Conservation (phyloP, 495 filamentous ascomycete species). For the Hypoxylon trugodes region DNA sequence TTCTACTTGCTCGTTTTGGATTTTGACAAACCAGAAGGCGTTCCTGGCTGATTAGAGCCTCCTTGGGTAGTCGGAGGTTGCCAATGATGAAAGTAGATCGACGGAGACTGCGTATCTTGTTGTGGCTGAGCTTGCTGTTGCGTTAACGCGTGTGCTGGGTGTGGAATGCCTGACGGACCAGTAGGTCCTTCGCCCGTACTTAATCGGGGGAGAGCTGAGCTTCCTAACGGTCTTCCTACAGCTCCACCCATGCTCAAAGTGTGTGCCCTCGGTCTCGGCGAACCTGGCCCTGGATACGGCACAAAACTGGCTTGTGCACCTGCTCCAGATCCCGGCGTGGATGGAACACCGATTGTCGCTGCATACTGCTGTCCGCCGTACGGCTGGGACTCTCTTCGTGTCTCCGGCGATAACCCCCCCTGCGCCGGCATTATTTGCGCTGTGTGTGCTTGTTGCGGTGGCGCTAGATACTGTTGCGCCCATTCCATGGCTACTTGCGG, state of each 20-base stretch:
- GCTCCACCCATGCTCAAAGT: conserved; percentile 47
- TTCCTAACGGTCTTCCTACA: conserved; percentile 39
- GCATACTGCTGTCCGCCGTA: conserved; percentile 52
- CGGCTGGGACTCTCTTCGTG: conserved; percentile 55
- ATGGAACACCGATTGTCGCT: conserved; percentile 52
- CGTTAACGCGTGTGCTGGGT: conserved; percentile 42
- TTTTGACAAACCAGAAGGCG: conserved; percentile 73
- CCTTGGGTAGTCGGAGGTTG: conserved; percentile 75
- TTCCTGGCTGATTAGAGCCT: conserved; percentile 67
- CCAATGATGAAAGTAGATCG: conserved; percentile 93
- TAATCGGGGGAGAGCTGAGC: conserved; percentile 43
- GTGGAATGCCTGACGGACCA: conserved; percentile 39
- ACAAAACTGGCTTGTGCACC: conserved; percentile 49
- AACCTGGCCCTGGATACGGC: conserved; percentile 47
- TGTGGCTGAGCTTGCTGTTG: conserved; percentile 53
- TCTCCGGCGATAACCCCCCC: conserved; percentile 55
- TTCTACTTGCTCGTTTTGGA: conserved; percentile 58
- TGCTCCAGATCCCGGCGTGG: conserved; percentile 54
- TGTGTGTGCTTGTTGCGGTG: conserved; percentile 61
- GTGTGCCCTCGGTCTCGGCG: conserved; percentile 53
- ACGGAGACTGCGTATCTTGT: conserved; percentile 68
- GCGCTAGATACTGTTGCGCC: conserved; percentile 74
- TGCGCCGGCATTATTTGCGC: conserved; percentile 62
- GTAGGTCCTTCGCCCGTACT: conserved; percentile 38
- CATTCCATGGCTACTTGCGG: conserved; percentile 69